phyloP scores from a whole-genome alignment of 2,329 filamentous ascomycete genomes.

The Xylariaceae sp. region DNA sequence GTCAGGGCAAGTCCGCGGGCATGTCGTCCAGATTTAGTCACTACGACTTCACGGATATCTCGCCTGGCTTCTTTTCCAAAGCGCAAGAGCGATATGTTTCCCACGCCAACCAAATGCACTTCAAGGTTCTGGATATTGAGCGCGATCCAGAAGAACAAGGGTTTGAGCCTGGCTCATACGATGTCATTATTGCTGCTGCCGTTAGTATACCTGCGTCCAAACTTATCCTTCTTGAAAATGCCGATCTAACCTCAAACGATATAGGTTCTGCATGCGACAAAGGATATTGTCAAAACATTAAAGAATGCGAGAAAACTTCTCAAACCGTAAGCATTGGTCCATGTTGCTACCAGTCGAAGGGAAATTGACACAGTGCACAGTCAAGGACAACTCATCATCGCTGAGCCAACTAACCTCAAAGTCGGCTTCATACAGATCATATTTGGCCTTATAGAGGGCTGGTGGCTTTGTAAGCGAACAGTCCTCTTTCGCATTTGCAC shows the following conservation, averaged over 20 bases:
- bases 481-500: background rate
- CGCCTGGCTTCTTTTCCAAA: slow-evolving; percentile 9
- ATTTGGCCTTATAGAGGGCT: slow-evolving; percentile 1
- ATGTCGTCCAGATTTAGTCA: slow-evolving; percentile 1
- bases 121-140: slow-evolving; percentile 7
- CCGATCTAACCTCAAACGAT: background rate
- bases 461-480: slow-evolving; percentile 1
- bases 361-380: background rate
- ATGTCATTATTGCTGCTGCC: slow-evolving; percentile 7
- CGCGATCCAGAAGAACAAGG: slow-evolving; percentile 7
- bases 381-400: background rate
- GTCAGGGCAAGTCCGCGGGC: background rate
- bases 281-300: slow-evolving; percentile 1
- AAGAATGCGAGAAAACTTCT: slow-evolving; percentile 1
- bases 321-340: background rate
- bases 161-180: slow-evolving; percentile 6
- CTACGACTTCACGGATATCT: slow-evolving; percentile 10
- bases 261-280: slow-evolving; percentile 3
- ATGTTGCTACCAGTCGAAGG: background rate
- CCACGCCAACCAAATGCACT: slow-evolving; percentile 4
- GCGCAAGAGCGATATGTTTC: slow-evolving; percentile 2
- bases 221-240: background rate
- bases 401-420: slow-evolving; percentile 1
- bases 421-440: background rate
- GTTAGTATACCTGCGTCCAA: background rate